These are phyloP conservation scores for Cercophora scortea DNA, from an alignment of 495 filamentous ascomycete genomes.

Conservation along the genomic window DNA sequence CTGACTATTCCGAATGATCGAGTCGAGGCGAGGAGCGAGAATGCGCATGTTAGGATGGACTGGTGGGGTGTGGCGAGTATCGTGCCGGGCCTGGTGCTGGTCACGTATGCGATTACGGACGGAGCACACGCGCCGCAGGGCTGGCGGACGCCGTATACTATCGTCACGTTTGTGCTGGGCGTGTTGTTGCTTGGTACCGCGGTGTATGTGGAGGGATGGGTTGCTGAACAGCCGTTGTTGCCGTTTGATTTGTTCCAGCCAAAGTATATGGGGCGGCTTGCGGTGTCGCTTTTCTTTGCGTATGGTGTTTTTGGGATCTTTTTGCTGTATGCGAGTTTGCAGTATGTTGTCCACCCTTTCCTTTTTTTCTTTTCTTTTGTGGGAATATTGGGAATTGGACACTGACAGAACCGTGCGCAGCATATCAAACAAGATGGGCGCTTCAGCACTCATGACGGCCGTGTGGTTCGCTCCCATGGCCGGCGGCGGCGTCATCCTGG, in stretches of 20 bases:
- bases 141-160: slow-evolving; percentile 70
- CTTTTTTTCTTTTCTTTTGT: background rate
- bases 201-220: slow-evolving; percentile 71
- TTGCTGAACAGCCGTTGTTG: slow-evolving; percentile 63
- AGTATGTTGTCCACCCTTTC: slow-evolving; percentile 47
- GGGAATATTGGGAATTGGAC: background rate
- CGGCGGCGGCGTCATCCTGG: slow-evolving; percentile 64
- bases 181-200: slow-evolving; percentile 46
- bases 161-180: slow-evolving; percentile 52
- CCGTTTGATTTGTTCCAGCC: slow-evolving; percentile 68
- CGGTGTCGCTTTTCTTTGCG: slow-evolving; percentile 59
- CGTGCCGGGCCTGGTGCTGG: slow-evolving; percentile 57
- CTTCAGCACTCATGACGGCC: slow-evolving; percentile 59
- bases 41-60: slow-evolving; percentile 33
- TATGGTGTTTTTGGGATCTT: slow-evolving; percentile 75
- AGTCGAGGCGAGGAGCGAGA: slow-evolving; percentile 29
- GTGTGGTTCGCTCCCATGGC: slow-evolving; percentile 77
- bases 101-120: slow-evolving; percentile 76
- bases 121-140: slow-evolving; percentile 58
- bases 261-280: slow-evolving; percentile 63
- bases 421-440: slow-evolving; percentile 58
- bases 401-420: slow-evolving; percentile 27
- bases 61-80: slow-evolving; percentile 57
- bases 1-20: slow-evolving; percentile 61
- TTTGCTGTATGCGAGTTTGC: slow-evolving; percentile 69